These are phyloP conservation scores for Pulveroboletus sp. DNA, from an alignment of 768 basidiomycete genomes.

Conservation along the genomic window DNA sequence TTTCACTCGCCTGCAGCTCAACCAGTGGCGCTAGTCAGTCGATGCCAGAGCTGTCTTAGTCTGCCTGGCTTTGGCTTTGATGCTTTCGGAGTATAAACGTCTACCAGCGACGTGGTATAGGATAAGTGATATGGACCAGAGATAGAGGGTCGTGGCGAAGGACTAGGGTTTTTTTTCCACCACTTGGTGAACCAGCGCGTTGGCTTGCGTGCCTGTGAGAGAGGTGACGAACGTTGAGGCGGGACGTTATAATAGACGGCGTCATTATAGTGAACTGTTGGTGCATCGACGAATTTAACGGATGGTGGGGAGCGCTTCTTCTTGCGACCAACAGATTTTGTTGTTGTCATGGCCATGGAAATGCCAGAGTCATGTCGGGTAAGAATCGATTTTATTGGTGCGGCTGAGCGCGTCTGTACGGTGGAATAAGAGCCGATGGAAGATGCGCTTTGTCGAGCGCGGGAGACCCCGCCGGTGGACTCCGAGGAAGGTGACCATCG, in stretches of 20 bases:
- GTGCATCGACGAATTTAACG: conserved; percentile 67
- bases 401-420: conserved; percentile 18
- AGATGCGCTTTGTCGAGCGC: conserved; percentile 35
- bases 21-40: conserved; percentile 15
- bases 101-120: conserved; percentile 30
- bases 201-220: conserved; percentile 8
- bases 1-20: conserved; percentile 13
- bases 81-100: conserved; percentile 13
- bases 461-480: conserved; percentile 15
- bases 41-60: conserved; percentile 27
- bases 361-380: conserved; percentile 47
- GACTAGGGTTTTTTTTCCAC: conserved; percentile 20
- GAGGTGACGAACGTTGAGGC: conserved; percentile 12
- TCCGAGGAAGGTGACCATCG: conserved; percentile 18
- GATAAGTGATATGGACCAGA: conserved; percentile 31
- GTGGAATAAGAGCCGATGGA: conserved; percentile 35
- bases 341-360: conserved; percentile 36
- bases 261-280: conserved; percentile 50
- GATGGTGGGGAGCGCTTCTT: conserved; percentile 38
- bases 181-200: conserved; percentile 26
- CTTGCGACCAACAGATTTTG: conserved; percentile 22
- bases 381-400: conserved; percentile 52
- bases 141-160: conserved; percentile 26
- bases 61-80: conserved; percentile 20
- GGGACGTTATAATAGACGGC: conserved; percentile 11